Evolutionary conservation across 192 early-diverging fungal species (phyloP).

Genomic region (Entophlyctis luteolus): DNA sequence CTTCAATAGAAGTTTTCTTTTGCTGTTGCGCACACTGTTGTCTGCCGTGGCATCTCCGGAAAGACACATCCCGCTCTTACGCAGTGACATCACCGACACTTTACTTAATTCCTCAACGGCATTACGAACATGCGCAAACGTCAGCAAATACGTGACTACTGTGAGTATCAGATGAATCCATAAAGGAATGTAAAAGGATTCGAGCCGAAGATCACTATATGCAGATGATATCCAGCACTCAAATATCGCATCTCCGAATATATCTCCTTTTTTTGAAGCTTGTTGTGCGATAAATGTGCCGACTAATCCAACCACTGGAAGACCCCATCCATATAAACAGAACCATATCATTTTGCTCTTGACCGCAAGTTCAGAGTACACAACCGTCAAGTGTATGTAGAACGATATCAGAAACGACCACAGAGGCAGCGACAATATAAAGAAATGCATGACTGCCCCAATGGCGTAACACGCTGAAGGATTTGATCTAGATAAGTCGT

Average conservation of each 20-base stretch:
- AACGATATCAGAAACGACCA: background rate
- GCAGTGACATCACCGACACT: background rate
- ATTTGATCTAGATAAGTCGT: background rate
- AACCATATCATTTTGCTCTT: background rate
- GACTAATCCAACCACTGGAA: background rate
- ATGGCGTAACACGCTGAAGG: background rate
- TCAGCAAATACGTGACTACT: background rate
- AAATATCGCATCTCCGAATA: background rate
- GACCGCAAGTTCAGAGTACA: background rate
- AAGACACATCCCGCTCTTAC: background rate
- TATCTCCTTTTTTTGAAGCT: background rate
- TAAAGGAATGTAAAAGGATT: background rate
- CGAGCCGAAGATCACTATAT: background rate
- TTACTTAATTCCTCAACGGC: background rate
- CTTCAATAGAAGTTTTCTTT: background rate
- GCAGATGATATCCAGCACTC: slow-evolving; percentile 1
- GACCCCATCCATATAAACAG: background rate
- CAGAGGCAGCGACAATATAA: too few species aligned
- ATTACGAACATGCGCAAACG: background rate
- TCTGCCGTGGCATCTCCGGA: background rate
- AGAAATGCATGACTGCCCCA: background rate
- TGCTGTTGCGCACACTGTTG: background rate
- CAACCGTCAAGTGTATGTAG: background rate
- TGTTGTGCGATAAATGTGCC: background rate
- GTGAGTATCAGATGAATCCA: background rate